Evolutionary conservation across 106 monocot species (phyloP).

Genomic region (Allium cepa): DNA sequence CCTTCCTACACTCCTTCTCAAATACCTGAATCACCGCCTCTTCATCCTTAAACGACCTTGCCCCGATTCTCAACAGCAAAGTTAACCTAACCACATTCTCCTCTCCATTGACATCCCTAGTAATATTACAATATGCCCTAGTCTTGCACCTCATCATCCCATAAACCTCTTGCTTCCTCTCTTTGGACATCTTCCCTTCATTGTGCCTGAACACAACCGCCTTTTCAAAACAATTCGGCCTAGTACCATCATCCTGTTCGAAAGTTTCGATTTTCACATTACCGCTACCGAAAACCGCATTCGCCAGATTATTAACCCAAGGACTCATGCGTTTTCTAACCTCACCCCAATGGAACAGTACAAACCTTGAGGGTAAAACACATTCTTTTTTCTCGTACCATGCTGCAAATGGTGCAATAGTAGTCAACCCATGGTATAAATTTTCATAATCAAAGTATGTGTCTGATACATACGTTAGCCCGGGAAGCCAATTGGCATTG

Average conservation of each 20-base stretch:
- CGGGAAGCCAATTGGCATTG: conserved; percentile 11
- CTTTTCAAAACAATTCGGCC: conserved; percentile 31
- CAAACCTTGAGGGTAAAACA: conserved; percentile 26
- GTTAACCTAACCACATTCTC: conserved; percentile 7
- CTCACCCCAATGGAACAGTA: conserved; percentile 40
- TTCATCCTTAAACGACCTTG: conserved; percentile 35
- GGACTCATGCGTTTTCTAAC: conserved; percentile 13
- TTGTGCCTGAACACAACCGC: conserved; percentile 50
- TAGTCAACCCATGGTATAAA: conserved; percentile 31
- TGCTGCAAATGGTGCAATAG: conserved; percentile 26
- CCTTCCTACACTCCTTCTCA: conserved; percentile 27
- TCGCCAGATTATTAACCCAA: conserved; percentile 26
- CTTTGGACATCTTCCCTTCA: conserved; percentile 20
- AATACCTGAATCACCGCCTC: conserved; percentile 17
- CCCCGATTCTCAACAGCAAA: conserved; percentile 16
- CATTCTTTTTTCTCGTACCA: conserved; percentile 27
- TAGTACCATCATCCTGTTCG: neutral
- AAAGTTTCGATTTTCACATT: conserved; percentile 11
- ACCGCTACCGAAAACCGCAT: conserved; percentile 14
- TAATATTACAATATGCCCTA: conserved; percentile 20
- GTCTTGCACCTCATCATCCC: conserved; percentile 45
- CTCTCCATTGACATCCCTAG: neutral
- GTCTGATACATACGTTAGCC: conserved; percentile 32
- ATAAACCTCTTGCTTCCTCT: conserved; percentile 22
- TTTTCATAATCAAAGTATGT: conserved; percentile 43